phyloP scores from a whole-genome alignment of 495 filamentous ascomycete species.

The Penicillium silybi region DNA sequence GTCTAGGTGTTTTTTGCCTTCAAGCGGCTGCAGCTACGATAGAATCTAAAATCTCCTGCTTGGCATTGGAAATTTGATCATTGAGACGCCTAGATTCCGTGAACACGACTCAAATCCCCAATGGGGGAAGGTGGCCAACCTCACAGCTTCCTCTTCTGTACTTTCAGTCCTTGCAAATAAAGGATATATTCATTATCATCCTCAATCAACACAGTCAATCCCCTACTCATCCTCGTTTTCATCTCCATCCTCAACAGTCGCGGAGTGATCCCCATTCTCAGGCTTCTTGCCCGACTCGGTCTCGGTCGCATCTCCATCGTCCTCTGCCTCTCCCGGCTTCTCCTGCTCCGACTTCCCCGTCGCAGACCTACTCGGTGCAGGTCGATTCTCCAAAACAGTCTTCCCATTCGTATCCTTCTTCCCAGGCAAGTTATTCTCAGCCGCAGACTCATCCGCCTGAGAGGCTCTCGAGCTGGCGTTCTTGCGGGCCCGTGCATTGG shows the following conservation, averaged over 20 bases:
- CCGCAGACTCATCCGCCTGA: constrained; percentile 25
- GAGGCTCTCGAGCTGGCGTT: constrained; percentile 9
- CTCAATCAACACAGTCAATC: neutral
- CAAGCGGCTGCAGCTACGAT: no score
- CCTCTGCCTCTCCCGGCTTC: constrained; percentile 4
- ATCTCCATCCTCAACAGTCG: constrained; percentile 21
- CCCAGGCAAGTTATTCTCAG: constrained; percentile 11
- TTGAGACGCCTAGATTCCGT: no score
- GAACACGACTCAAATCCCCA: no score
- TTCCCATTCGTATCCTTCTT: constrained; percentile 21
- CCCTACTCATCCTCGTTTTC: constrained; percentile 6
- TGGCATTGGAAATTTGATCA: no score
- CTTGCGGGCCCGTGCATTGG: constrained; percentile 19
- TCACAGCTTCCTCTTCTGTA: no score
- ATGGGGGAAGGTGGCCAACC: no score
- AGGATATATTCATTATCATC: neutral
- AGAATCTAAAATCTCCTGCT: no score
- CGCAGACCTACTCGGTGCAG: neutral
- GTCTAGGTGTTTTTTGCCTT: no score
- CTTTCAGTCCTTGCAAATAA: no score
- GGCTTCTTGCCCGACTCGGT: constrained; percentile 15
- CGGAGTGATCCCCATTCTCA: constrained; percentile 3
- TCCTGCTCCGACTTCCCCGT: constrained; percentile 7
- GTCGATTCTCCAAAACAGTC: constrained; percentile 12
- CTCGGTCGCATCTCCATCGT: constrained; percentile 16